Conservation (phyloP, 495 filamentous ascomycete species). For the Penicillium lividum region DNA sequence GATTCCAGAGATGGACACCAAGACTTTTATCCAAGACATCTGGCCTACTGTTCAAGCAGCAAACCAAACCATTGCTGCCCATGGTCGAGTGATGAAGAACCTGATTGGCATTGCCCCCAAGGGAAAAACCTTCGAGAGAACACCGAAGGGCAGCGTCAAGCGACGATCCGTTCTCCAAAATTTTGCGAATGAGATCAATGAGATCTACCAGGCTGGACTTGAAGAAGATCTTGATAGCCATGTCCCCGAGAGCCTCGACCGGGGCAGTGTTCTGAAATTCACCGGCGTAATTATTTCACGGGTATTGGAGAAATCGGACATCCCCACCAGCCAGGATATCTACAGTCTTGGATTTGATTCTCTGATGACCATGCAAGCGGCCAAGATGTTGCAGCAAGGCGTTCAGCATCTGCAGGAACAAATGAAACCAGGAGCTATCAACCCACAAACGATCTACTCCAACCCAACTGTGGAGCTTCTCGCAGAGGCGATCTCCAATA, state of each 20-base stretch:
- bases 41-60: conserved; percentile 51
- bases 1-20: conserved; percentile 18
- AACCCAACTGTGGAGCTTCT: conserved; percentile 31
- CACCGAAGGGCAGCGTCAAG: conserved; percentile 53
- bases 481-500: conserved; percentile 17
- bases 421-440: conserved; percentile 13
- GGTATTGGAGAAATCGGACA: conserved; percentile 18
- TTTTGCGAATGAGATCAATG: conserved; percentile 31
- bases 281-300: conserved; percentile 11
- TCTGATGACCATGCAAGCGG: conserved; percentile 35
- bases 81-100: conserved; percentile 29
- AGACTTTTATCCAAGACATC: conserved; percentile 35
- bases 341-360: conserved; percentile 35
- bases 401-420: conserved; percentile 11
- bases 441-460: conserved; percentile 32
- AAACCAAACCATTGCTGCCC: conserved; percentile 40
- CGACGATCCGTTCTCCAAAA: conserved; percentile 27
- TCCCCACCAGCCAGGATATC: conserved; percentile 21
- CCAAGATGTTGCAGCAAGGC: conserved; percentile 22
- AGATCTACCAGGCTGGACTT: conserved; percentile 24
- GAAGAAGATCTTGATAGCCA: conserved; percentile 14
- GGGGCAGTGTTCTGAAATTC: conserved; percentile 11
- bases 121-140: conserved; percentile 52
- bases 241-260: conserved; percentile 17
- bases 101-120: conserved; percentile 38